Percentiles rank a stretch among this genome's conserved stretches.
Evolutionary conservation across 495 filamentous ascomycete species (phyloP).

Genomic region (Aspergillus incahuasiensis): DNA sequence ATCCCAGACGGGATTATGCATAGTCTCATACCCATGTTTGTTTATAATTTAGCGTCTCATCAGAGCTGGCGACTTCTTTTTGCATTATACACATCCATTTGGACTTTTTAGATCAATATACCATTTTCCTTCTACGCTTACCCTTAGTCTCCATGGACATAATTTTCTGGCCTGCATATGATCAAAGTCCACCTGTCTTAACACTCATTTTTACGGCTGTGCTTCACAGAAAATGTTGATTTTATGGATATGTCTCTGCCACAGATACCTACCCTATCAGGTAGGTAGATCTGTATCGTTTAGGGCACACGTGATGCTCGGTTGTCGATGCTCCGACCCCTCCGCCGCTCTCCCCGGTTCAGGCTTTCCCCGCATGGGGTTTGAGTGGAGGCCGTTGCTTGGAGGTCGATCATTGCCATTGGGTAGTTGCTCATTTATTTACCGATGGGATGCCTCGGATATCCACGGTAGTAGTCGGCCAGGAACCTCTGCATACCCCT

Average conservation of each 20-base stretch:
- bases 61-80: slow-evolving; percentile 1
- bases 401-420: neutral
- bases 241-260: too few relatives aligned
- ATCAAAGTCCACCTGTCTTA: too few relatives aligned
- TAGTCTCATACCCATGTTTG: slow-evolving; percentile 16
- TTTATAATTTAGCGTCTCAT: slow-evolving; percentile 6
- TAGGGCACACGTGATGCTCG: slow-evolving; percentile 5
- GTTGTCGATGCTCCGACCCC: slow-evolving; percentile 7
- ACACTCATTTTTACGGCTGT: too few relatives aligned
- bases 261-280: too few relatives aligned
- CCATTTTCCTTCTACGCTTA: neutral
- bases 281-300: too few relatives aligned
- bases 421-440: neutral
- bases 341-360: slow-evolving; percentile 9
- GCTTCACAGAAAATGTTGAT: too few relatives aligned
- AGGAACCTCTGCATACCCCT: slow-evolving; percentile 10
- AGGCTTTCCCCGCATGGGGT: slow-evolving; percentile 18
- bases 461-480: slow-evolving; percentile 9
- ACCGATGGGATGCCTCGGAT: slow-evolving; percentile 22
- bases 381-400: neutral
- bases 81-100: neutral
- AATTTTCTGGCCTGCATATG: too few relatives aligned
- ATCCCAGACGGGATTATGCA: slow-evolving; percentile 5
- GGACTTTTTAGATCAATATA: neutral
- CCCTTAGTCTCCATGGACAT: too few relatives aligned